A percentile compares a stretch with the other conserved stretches of the same genome.
These are phyloP conservation scores for Monosporascus sp. DNA, from an alignment of 2,329 filamentous ascomycete genomes.

Conservation along the genomic window DNA sequence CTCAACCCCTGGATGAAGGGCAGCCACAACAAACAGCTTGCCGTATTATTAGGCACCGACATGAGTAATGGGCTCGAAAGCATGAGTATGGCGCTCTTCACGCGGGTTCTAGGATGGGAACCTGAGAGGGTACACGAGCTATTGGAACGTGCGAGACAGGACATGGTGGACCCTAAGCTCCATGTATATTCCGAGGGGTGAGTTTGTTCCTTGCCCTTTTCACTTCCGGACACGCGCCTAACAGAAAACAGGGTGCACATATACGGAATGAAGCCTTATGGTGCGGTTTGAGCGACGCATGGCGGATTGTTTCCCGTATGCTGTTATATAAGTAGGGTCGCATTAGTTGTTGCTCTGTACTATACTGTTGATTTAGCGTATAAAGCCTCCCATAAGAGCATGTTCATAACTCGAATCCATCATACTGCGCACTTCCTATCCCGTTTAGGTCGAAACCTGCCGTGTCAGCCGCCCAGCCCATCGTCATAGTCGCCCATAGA, in stretches of 20 bases:
- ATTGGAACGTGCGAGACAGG: constrained; percentile 15
- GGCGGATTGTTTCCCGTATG: background rate
- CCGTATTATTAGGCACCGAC: constrained; percentile 17
- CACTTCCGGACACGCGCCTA: background rate
- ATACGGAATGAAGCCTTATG: constrained; percentile 11
- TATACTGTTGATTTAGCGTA: no score
- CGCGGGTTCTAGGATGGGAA: constrained; percentile 18
- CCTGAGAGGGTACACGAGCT: constrained; percentile 4
- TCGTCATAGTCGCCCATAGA: constrained; percentile 22
- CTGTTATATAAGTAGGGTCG: background rate
- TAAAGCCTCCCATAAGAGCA: background rate
- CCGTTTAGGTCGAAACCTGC: background rate
- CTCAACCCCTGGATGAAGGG: constrained; percentile 20
- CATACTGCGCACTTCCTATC: background rate
- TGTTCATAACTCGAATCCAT: background rate
- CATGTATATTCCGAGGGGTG: constrained; percentile 20
- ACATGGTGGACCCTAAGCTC: constrained; percentile 16
- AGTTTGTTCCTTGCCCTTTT: constrained; percentile 3
- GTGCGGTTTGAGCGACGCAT: background rate
- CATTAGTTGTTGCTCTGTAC: background rate
- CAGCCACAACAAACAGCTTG: constrained; percentile 14
- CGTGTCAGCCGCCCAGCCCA: constrained; percentile 15
- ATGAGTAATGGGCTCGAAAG: constrained; percentile 16
- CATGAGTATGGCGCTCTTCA: constrained; percentile 21
- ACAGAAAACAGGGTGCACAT: constrained; percentile 9